A percentile compares a stretch with the other conserved stretches of the same genome.
phyloP scores from a whole-genome alignment of 331 rosid genomes.

The Phaseolus coccineus region DNA sequence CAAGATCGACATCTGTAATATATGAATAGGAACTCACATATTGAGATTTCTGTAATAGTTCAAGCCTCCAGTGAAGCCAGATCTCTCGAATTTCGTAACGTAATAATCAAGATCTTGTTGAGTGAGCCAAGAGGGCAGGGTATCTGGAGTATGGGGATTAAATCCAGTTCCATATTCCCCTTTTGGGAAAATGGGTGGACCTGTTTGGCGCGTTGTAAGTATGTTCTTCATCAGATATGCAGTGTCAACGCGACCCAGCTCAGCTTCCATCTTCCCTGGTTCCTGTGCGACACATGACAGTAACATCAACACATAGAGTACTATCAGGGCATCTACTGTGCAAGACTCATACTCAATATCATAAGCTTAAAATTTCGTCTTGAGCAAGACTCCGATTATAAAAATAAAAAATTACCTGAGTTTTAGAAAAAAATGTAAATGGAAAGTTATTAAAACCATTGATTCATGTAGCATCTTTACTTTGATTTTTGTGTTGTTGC shows the following conservation, averaged over 20 bases:
- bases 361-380: too few species aligned
- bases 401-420: too few species aligned
- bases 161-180: conserved; percentile 45
- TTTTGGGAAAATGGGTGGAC: conserved; percentile 46
- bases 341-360: too few species aligned
- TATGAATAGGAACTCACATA: conserved; percentile 13
- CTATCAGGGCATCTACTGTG: too few species aligned
- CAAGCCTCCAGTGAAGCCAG: conserved; percentile 46
- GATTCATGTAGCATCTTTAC: too few species aligned
- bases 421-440: too few species aligned
- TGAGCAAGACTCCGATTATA: too few species aligned
- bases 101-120: conserved; percentile 46
- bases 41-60: conserved; percentile 52
- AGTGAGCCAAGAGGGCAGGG: conserved; percentile 51
- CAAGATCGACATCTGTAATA: not conserved
- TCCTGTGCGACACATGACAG: conserved; percentile 22
- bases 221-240: conserved; percentile 32
- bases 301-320: not conserved
- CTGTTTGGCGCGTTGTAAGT: conserved; percentile 31
- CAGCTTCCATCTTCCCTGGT: conserved; percentile 46
- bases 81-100: conserved; percentile 33
- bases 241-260: conserved; percentile 29
- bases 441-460: too few species aligned
- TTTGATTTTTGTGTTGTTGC: too few species aligned
- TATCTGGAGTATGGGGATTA: conserved; percentile 28